These are phyloP conservation scores for Fusarium cyanostomum DNA, from an alignment of 2,329 filamentous ascomycete genomes.

Conservation along the genomic window DNA sequence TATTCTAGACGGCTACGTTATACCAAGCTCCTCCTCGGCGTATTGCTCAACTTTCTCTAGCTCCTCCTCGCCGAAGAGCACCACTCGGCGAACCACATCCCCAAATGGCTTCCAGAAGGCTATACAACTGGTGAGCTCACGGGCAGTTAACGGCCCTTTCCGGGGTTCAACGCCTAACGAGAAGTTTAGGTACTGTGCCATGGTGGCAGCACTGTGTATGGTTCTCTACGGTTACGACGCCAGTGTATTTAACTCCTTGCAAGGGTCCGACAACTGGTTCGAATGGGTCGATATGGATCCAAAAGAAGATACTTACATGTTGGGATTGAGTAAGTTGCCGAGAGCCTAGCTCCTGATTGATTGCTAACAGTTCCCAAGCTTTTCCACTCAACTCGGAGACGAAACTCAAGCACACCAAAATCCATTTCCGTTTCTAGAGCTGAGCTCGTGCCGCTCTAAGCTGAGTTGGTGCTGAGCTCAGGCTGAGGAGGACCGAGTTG, in stretches of 20 bases:
- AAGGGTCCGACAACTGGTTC: slow-evolving; percentile 71
- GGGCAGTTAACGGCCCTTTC: background rate
- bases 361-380: background rate
- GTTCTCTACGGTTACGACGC: slow-evolving; percentile 77
- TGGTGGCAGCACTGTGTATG: slow-evolving; percentile 73
- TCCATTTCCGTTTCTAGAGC: no score
- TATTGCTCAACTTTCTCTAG: background rate
- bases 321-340: slow-evolving; percentile 40
- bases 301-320: slow-evolving; percentile 48
- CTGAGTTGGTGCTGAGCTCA: no score
- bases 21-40: background rate
- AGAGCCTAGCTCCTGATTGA: background rate
- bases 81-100: background rate
- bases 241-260: slow-evolving; percentile 74
- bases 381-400: slow-evolving; percentile 64
- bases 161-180: no score
- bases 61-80: background rate
- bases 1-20: background rate
- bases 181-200: slow-evolving; percentile 2
- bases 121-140: background rate
- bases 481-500: no score
- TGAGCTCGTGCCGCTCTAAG: no score
- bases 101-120: slow-evolving; percentile 5
- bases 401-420: no score
- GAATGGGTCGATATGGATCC: slow-evolving; percentile 62